Evolutionary conservation across 176 grass and related monocot genomes (phyloP), one percentile per base, ranked within the genome.

Genomic region (Rhynchospora breviuscula): DNA sequence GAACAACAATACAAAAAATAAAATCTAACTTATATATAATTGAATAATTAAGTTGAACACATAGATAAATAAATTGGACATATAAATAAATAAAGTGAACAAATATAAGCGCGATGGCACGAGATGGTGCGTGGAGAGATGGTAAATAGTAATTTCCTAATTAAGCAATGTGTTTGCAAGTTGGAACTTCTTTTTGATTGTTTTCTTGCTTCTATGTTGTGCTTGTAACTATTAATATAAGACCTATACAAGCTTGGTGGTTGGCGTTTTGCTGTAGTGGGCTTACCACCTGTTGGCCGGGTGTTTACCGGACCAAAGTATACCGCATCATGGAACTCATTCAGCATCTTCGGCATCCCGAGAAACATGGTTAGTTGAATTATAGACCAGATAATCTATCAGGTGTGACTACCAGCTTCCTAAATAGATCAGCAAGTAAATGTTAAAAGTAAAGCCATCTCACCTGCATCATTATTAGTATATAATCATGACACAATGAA

Each of bases 201-300:
- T 77, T 40, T 26, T 1, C 7, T 15, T 25, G 2, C 66, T 71
- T 72, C 9, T 59, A 49, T 51, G 29, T 67, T 43, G 33, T 43
- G 19, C 2, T 70, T 71, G 67, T 54, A 18, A 19, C 0, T 61
- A 64, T 17, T 33, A 1, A 46, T 21, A n/a, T 63, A 90, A 87
- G 35, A 82, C 5, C 47, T 94, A 9, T 77, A 84, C 75, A 11
- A 3, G 2, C 56, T 84, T 26, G 92, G 90, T 33, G 92, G 79
- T 19, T 80, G 81, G 62, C 68, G 65, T 70, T 60, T 94, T 18
- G 88, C 31, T 0, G 65, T 94, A 54, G 59, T 79, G 4, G 85
- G 90, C 1, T 66, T 56, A 51, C 87, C 89, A 3, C 92, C 92
- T 1, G 60, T 94, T n/a, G n/a, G n/a, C n/a, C 0, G 92, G 92